A percentile compares a stretch with the other conserved stretches of the same genome.
Conservation (phyloP, 2,329 filamentous ascomycete genomes). For the Ascochyta pisi region DNA sequence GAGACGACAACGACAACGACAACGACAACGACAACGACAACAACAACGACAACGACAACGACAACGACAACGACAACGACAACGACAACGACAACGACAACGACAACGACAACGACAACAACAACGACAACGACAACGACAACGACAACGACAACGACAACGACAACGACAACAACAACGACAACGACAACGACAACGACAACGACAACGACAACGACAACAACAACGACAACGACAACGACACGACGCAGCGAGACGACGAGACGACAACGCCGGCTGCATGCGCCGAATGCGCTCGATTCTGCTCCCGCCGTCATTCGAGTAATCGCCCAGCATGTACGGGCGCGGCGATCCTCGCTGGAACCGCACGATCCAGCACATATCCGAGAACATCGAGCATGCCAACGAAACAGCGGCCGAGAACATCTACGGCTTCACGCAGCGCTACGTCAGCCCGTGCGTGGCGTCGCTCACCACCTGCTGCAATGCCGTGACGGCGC, state of each 20-base stretch:
- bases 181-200: neutral
- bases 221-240: neutral
- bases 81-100: neutral
- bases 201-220: neutral
- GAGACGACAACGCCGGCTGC: conserved; percentile 11
- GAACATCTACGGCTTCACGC: conserved; percentile 86
- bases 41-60: too few species aligned
- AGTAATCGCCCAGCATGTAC: conserved; percentile 57
- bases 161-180: too few species aligned
- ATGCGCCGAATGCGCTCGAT: conserved; percentile 26
- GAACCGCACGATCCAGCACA: conserved; percentile 91
- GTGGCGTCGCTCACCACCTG: conserved; percentile 70
- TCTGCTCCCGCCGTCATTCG: neutral
- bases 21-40: neutral
- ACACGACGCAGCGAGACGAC: too few species aligned
- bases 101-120: too few species aligned
- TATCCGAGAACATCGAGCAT: conserved; percentile 87
- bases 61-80: neutral
- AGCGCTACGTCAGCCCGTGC: conserved; percentile 84
- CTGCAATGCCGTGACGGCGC: conserved; percentile 72
- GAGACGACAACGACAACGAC: neutral
- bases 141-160: neutral
- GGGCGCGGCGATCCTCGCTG: conserved; percentile 79
- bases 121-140: too few species aligned
- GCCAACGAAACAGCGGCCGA: conserved; percentile 92